A percentile compares a stretch with the other conserved stretches of the same genome.
Conservation (phyloP, 441 rosid species). For the Erodium chrysanthum region DNA sequence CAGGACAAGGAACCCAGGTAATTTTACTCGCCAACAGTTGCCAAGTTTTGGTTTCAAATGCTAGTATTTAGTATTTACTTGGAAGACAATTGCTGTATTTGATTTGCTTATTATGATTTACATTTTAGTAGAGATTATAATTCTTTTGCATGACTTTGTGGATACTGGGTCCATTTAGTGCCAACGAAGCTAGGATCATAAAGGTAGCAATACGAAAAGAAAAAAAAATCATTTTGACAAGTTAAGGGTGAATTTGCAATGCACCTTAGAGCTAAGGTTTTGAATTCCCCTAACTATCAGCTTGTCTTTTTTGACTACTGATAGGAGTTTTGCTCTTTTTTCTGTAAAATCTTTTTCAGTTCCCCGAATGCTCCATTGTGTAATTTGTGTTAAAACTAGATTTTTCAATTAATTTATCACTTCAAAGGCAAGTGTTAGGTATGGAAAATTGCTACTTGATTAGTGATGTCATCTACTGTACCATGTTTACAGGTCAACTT, state of each 20-base stretch:
- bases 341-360: no score
- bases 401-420: neutral
- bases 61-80: neutral
- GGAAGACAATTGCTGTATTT: constrained; percentile 4
- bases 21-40: constrained; percentile 6
- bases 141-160: no score
- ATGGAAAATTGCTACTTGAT: neutral
- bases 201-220: no score
- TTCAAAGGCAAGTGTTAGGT: neutral
- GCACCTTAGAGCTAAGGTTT: no score
- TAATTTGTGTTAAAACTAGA: neutral
- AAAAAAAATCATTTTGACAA: no score
- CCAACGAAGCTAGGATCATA: no score
- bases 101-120: neutral
- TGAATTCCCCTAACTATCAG: neutral
- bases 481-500: neutral
- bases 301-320: neutral
- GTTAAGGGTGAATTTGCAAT: no score
- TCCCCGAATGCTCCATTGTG: neutral
- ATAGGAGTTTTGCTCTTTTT: neutral
- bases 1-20: constrained; percentile 72
- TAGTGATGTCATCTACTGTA: neutral
- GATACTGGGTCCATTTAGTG: no score
- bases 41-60: constrained; percentile 8
- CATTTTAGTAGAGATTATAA: no score